Percentiles rank a stretch among this genome's conserved stretches.
Conservation (phyloP, 208 protist species). For the Leishmania aethiopica region DNA sequence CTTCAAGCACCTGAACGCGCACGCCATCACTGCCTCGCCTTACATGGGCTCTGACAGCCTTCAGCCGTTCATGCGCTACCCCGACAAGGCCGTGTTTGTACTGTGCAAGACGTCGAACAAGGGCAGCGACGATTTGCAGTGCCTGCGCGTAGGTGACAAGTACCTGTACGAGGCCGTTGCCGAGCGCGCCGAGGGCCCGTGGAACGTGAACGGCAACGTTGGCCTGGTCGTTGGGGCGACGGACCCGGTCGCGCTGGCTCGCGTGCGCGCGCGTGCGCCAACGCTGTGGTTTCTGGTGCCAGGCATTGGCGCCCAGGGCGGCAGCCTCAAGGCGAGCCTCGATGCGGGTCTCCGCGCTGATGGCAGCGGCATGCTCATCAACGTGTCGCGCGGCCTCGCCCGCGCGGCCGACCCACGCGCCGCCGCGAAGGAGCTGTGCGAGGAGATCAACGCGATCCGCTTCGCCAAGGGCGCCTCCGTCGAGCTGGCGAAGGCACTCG, state of each 20-base stretch:
- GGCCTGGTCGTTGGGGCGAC: constrained; percentile 89
- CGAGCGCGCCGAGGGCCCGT: constrained; percentile 68
- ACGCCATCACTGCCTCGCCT: constrained; percentile 87
- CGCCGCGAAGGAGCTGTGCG: constrained; percentile 69
- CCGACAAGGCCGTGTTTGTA: constrained; percentile 80
- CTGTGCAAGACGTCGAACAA: constrained; percentile 92
- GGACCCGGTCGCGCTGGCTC: constrained; percentile 75
- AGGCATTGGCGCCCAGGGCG: constrained; percentile 86
- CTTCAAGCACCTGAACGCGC: constrained; percentile 75
- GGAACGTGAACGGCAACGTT: constrained; percentile 81
- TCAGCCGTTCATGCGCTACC: constrained; percentile 75
- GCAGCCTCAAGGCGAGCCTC: constrained; percentile 72
- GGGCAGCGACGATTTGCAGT: constrained; percentile 86
- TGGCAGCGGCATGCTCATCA: constrained; percentile 82
- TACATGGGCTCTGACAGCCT: constrained; percentile 91
- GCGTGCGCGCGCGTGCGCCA: constrained; percentile 74
- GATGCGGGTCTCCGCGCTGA: constrained; percentile 78
- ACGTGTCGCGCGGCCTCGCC: constrained; percentile 84
- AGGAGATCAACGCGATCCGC: constrained; percentile 80
- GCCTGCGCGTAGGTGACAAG: constrained; percentile 54
- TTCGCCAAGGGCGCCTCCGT: constrained; percentile 41
- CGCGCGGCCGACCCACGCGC: constrained; percentile 66
- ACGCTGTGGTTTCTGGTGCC: constrained; percentile 90
- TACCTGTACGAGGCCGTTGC: constrained; percentile 85
- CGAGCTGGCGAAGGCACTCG: constrained; percentile 73